A percentile compares a stretch with the other conserved stretches of the same genome.
phyloP scores from a whole-genome alignment of 2,329 filamentous ascomycete genomes.

The Pleomassaria siparia region DNA sequence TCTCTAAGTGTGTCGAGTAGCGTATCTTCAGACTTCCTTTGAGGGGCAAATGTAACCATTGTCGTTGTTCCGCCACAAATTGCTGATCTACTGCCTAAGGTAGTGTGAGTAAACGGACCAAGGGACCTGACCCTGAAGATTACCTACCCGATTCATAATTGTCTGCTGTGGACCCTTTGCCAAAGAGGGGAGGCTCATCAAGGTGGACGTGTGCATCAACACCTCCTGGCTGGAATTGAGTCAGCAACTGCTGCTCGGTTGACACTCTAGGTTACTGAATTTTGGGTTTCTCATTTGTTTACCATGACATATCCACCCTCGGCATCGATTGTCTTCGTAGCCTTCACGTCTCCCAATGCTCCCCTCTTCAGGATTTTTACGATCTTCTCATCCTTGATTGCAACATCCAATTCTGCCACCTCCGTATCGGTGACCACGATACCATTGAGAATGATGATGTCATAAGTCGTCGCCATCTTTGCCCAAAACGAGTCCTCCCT shows the following conservation, averaged over 20 bases:
- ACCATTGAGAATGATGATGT: slow-evolving; percentile 48
- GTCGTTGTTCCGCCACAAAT: slow-evolving; percentile 54
- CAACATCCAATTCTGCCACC: slow-evolving; percentile 45
- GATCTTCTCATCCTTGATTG: slow-evolving; percentile 48
- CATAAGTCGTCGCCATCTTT: slow-evolving; percentile 29
- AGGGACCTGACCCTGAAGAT: too few species aligned
- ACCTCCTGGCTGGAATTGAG: slow-evolving; percentile 35
- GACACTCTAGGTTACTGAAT: too few species aligned
- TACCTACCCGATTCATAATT: slow-evolving; percentile 41
- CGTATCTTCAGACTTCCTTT: slow-evolving; percentile 48
- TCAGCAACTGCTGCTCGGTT: neutral
- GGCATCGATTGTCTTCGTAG: slow-evolving; percentile 44
- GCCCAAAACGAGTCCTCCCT: too few species aligned
- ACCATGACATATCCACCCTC: slow-evolving; percentile 50
- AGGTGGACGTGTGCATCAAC: slow-evolving; percentile 52
- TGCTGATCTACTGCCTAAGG: slow-evolving; percentile 46
- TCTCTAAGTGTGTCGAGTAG: slow-evolving; percentile 47
- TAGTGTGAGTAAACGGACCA: neutral
- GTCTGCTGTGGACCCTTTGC: slow-evolving; percentile 44
- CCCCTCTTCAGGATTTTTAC: slow-evolving; percentile 37
- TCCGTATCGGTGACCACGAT: slow-evolving; percentile 46
- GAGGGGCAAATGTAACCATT: slow-evolving; percentile 52
- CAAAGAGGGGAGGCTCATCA: slow-evolving; percentile 49
- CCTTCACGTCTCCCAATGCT: slow-evolving; percentile 27
- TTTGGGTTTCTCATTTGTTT: neutral